These are phyloP conservation scores for Mycena pura DNA, from an alignment of 768 basidiomycete genomes.

Conservation along the genomic window DNA sequence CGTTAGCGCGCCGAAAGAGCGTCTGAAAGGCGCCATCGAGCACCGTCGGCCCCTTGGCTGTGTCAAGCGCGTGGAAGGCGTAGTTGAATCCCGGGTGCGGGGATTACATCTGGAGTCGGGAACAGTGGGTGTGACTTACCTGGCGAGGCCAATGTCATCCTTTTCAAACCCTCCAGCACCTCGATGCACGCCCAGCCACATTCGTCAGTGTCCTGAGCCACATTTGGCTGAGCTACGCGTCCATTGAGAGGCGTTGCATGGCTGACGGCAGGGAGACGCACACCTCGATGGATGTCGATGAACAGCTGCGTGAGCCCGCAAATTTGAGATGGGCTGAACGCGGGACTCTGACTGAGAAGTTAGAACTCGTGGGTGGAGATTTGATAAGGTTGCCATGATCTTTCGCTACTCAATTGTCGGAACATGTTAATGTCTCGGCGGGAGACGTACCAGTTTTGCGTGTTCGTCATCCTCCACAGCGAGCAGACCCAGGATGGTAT, in stretches of 20 bases:
- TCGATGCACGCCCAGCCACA: conserved; percentile 39
- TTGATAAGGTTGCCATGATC: not conserved
- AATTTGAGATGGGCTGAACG: conserved; percentile 49
- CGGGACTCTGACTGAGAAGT: conserved; percentile 46
- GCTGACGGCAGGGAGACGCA: conserved; percentile 1
- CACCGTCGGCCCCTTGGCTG: not conserved
- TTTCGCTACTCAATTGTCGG: not conserved
- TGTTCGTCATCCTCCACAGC: conserved; percentile 18
- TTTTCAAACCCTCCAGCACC: conserved; percentile 40
- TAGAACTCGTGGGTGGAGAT: not conserved
- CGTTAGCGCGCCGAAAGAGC: not conserved
- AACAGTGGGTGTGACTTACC: conserved; percentile 48
- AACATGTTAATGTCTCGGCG: no score
- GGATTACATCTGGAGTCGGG: no score
- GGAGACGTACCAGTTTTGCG: conserved; percentile 10
- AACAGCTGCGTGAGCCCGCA: conserved; percentile 45
- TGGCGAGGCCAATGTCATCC: conserved; percentile 45
- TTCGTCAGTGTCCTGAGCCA: conserved; percentile 32
- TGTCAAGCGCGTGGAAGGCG: conserved; percentile 8
- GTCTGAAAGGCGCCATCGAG: not conserved
- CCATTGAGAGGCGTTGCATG: not conserved
- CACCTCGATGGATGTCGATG: conserved; percentile 40
- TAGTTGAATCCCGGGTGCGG: conserved; percentile 11
- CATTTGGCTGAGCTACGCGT: conserved; percentile 17
- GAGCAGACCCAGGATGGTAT: conserved; percentile 1